A percentile compares a stretch with the other conserved stretches of the same genome.
These are phyloP conservation scores for Sphaerulina vaccinii DNA, from an alignment of 2,329 filamentous ascomycete species.

Conservation along the genomic window DNA sequence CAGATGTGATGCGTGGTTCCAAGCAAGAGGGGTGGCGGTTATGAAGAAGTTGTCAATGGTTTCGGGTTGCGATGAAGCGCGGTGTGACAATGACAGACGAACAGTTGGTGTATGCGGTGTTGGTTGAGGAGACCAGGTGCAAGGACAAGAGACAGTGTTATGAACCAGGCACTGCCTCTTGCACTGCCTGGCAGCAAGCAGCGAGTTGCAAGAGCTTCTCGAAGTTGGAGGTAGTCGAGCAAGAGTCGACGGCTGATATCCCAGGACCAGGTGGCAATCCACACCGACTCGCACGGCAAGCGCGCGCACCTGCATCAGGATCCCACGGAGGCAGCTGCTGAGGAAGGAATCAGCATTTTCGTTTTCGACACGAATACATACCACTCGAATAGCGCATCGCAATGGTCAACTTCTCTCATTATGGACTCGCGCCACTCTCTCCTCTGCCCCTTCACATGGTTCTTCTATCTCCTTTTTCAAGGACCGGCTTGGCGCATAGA, in stretches of 20 bases:
- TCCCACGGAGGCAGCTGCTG: background rate
- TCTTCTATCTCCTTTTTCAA: background rate
- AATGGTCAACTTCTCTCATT: background rate
- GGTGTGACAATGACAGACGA: conserved; percentile 24
- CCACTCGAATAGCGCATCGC: background rate
- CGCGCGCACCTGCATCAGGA: background rate
- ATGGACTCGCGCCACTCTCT: background rate
- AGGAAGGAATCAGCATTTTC: background rate
- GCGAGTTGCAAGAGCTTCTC: conserved; percentile 15
- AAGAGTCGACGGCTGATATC: conserved; percentile 8
- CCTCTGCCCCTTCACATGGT: too few relatives aligned
- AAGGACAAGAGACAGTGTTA: conserved; percentile 4
- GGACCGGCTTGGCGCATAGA: background rate
- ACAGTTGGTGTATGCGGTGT: conserved; percentile 23
- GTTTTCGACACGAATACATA: background rate
- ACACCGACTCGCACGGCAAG: conserved; percentile 2
- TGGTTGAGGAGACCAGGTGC: conserved; percentile 11
- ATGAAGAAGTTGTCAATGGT: conserved; percentile 40
- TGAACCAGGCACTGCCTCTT: conserved; percentile 21
- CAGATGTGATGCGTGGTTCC: background rate
- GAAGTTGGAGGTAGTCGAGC: conserved; percentile 1
- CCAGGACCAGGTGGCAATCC: conserved; percentile 1
- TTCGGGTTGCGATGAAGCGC: conserved; percentile 30
- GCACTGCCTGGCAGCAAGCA: conserved; percentile 11
- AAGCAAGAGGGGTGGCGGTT: conserved; percentile 24